These are phyloP conservation scores for Talaromyces adpressus DNA, from an alignment of 495 filamentous ascomycete species.

Conservation along the genomic window DNA sequence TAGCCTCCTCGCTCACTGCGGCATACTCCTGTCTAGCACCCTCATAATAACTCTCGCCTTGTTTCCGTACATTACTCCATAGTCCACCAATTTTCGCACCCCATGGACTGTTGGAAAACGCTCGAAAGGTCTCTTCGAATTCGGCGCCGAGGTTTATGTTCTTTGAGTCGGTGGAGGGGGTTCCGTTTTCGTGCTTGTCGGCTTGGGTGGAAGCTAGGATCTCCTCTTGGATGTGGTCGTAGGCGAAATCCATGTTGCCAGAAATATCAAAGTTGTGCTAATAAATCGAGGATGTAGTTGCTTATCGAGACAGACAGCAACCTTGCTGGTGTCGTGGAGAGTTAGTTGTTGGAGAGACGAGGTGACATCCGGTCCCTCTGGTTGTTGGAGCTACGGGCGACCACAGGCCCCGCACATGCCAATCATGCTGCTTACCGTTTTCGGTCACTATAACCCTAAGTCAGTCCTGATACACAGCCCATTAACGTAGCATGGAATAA, in stretches of 20 bases:
- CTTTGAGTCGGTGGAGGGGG: constrained; percentile 19
- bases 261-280: constrained; percentile 1
- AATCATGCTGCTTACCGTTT: background rate
- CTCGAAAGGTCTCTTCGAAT: constrained; percentile 90
- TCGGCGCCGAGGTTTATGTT: constrained; percentile 71
- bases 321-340: background rate
- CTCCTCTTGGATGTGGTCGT: constrained; percentile 94
- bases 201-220: constrained; percentile 55
- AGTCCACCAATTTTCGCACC: constrained; percentile 81
- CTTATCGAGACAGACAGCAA: background rate
- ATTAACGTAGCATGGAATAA: no score
- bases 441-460: background rate
- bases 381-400: background rate
- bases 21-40: constrained; percentile 74
- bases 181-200: constrained; percentile 8
- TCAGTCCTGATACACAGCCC: background rate
- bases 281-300: background rate
- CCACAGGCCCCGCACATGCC: background rate
- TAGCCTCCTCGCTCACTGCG: constrained; percentile 71
- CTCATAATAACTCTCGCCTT: constrained; percentile 83
- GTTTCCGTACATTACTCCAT: constrained; percentile 80
- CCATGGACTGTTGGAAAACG: constrained; percentile 87
- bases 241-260: constrained; percentile 80
- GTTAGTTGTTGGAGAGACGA: constrained; percentile 2
- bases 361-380: background rate